Evolutionary conservation across 225 moss, liverwort and hornwort genomes (phyloP).

Genomic region (Straminergon stramineum): DNA sequence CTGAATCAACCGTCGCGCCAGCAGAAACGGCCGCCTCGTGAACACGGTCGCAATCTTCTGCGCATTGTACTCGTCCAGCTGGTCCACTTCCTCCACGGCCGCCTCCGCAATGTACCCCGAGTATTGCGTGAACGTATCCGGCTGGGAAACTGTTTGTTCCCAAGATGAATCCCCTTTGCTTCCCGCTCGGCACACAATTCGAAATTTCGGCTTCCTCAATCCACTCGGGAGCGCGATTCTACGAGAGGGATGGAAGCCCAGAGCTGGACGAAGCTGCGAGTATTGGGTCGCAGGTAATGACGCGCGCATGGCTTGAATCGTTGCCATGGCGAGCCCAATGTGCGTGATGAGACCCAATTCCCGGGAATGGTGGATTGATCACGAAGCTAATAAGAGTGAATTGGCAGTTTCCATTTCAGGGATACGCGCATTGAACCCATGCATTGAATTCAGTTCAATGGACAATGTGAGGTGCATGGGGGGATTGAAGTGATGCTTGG

Average conservation of each 20-base stretch:
- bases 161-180: slow-evolving; percentile 5
- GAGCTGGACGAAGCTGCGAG: not conserved
- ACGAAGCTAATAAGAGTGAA: not conserved
- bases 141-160: slow-evolving; percentile 18
- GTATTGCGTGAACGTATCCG: slow-evolving; percentile 78
- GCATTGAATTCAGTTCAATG: not conserved
- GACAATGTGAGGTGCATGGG: not conserved
- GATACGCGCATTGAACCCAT: not conserved
- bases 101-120: slow-evolving; percentile 87
- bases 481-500: not conserved
- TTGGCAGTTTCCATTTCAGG: not conserved
- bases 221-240: not conserved
- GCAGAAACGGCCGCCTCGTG: slow-evolving; percentile 50
- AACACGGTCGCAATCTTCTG: slow-evolving; percentile 64
- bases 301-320: slow-evolving; percentile 23
- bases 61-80: slow-evolving; percentile 64
- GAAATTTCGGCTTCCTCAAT: not conserved
- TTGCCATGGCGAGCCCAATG: slow-evolving; percentile 13
- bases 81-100: slow-evolving; percentile 55
- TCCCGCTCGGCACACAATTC: slow-evolving; percentile 13
- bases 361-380: not conserved
- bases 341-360: not conserved
- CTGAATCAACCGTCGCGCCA: slow-evolving; percentile 61
- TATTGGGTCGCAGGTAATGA: not conserved
- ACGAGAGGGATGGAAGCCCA: not conserved